phyloP scores from a whole-genome alignment of 1,139 yeast genomes.

The Pneumocystis sp. region DNA sequence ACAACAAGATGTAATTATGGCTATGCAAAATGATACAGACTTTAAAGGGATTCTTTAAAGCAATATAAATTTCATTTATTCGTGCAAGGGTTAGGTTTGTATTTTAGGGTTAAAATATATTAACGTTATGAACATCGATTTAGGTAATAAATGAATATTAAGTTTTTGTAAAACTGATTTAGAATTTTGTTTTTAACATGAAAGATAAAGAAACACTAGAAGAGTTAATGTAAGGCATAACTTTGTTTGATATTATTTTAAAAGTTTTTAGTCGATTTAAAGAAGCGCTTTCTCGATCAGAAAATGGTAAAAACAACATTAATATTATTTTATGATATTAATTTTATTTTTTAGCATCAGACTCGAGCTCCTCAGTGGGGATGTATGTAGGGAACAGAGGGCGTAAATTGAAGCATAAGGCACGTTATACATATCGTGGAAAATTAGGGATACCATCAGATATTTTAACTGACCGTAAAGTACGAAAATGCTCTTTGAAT shows the following conservation, averaged over 20 bases:
- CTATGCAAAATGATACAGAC: constrained; percentile 41
- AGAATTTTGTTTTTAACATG: neutral
- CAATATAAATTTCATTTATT: no score
- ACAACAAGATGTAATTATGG: constrained; percentile 51
- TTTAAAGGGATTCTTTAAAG: constrained; percentile 21
- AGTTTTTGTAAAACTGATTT: neutral
- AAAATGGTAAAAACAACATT: neutral
- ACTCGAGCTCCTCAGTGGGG: constrained; percentile 6
- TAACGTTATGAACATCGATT: neutral
- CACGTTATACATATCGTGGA: constrained; percentile 8
- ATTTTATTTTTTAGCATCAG: constrained; percentile 2
- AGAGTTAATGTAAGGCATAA: neutral
- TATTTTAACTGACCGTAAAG: constrained; percentile 3
- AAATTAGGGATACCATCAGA: constrained; percentile 4
- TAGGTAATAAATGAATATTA: neutral
- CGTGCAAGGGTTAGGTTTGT: neutral
- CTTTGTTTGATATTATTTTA: neutral
- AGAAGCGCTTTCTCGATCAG: neutral
- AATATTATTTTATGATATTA: neutral
- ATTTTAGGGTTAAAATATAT: neutral
- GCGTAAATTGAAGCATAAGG: constrained; percentile 9
- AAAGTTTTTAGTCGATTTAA: neutral
- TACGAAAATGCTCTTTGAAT: neutral
- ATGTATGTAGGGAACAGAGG: constrained; percentile 6
- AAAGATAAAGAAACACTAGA: neutral